phyloP scores from a whole-genome alignment of 805 yeast genomes.

The Wickerhamomyces queroliae region DNA sequence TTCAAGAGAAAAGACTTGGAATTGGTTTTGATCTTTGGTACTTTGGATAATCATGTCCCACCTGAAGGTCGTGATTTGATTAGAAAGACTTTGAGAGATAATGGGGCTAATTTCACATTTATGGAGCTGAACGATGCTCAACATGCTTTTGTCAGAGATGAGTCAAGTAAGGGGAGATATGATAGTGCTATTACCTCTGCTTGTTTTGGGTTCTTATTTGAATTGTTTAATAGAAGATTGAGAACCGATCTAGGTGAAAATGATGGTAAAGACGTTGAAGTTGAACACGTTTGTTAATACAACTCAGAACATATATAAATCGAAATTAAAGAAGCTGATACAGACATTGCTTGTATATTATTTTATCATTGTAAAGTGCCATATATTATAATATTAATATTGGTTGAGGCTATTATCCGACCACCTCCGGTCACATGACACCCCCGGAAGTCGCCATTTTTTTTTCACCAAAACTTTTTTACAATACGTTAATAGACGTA shows the following conservation, averaged over 20 bases:
- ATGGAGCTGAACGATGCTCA: conserved; percentile 76
- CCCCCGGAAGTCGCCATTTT: not conserved
- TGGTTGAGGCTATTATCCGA: not conserved
- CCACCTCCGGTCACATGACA: not conserved
- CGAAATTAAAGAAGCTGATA: no score
- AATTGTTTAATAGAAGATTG: conserved; percentile 64
- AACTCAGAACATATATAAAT: no score
- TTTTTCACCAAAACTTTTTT: conserved; percentile 1
- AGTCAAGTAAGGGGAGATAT: conserved; percentile 71
- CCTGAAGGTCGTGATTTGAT: conserved; percentile 72
- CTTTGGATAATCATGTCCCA: conserved; percentile 76
- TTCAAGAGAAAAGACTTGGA: conserved; percentile 49
- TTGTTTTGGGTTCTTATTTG: conserved; percentile 63
- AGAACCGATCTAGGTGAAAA: conserved; percentile 61
- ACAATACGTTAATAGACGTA: no score
- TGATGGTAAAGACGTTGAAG: conserved; percentile 41
- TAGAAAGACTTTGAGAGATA: conserved; percentile 50
- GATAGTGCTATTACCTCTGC: conserved; percentile 71
- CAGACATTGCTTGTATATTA: no score
- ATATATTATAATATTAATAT: not conserved
- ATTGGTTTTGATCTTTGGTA: conserved; percentile 66
- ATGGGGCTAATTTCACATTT: conserved; percentile 60
- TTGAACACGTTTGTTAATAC: conserved; percentile 67
- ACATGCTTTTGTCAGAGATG: conserved; percentile 81
- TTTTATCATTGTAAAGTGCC: no score